Evolutionary conservation across 2,329 filamentous ascomycete genomes (phyloP), one percentile per base, ranked within the genome.

Genomic region (Thelonectria blattea): DNA sequence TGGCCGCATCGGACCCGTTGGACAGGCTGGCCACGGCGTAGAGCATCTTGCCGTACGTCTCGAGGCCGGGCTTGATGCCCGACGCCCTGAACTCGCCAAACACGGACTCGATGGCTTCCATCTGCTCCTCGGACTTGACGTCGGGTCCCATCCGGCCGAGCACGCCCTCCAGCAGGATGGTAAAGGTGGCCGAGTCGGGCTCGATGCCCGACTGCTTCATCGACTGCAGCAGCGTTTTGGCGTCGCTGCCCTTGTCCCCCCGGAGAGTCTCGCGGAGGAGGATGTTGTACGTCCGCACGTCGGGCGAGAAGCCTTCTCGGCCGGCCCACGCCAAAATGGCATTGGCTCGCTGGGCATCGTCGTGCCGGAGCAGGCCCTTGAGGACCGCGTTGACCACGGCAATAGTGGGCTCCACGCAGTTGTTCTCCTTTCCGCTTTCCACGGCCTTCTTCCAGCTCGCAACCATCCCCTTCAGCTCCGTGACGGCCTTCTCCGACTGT

Each of bases 381-480:
- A 94, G 80, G 11, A 86, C 87, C 8, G 88, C 85, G 70, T 95
- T 94, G 75, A 95, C 79, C 1, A 87, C 84, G 56, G 82, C 83
- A 48, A 88, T 85, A 12, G 78, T 83, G 1, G 90, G 91, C 63
- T 85, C 80, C 7, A 87, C 80, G 6, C 82, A 74, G 14, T 70
- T 65, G 6, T 62, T 57, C 7, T 69, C 58, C 14, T 57, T 59
- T 10, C 68, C 73, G 7, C 69, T 61, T 22, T 72, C 68, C 5
- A 73, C 71, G 6, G 78, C 78, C 14, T 67, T 63, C 32, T 79
- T 75, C 90, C 90, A 93, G 4, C 80, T 69, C 12, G 74, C 76
- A 41, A 83, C 81, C 86, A 94, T 89, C 64, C 92, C 84, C 37
- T 86, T 80, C 43, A 94, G 77, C 3, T 88, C 88, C 37, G 75